These are phyloP conservation scores for Zelonia costaricensis DNA, from an alignment of 208 protist species.

Conservation along the genomic window DNA sequence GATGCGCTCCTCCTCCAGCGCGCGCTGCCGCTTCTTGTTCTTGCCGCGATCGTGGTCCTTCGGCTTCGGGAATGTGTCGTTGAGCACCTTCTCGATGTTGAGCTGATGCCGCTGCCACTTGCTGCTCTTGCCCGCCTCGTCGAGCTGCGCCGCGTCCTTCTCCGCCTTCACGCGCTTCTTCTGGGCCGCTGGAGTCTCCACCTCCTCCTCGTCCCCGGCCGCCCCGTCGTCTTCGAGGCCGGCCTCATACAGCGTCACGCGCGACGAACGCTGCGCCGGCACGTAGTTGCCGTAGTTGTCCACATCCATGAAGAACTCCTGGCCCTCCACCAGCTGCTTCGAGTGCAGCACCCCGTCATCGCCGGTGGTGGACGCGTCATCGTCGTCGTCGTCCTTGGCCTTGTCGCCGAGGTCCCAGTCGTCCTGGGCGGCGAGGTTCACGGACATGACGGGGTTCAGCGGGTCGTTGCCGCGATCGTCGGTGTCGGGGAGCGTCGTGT, in stretches of 20 bases:
- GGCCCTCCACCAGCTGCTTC: slow-evolving; percentile 70
- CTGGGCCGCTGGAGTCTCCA: slow-evolving; percentile 37
- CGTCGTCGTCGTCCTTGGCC: slow-evolving; percentile 5
- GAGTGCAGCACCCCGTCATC: slow-evolving; percentile 30
- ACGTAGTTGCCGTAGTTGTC: slow-evolving; percentile 92
- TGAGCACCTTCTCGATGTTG: slow-evolving; percentile 83
- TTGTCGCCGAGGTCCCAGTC: slow-evolving; percentile 78
- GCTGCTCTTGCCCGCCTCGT: slow-evolving; percentile 37
- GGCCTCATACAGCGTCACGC: slow-evolving; percentile 77
- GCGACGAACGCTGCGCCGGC: slow-evolving; percentile 57
- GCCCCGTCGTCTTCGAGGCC: slow-evolving; percentile 50
- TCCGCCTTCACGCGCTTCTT: slow-evolving; percentile 35
- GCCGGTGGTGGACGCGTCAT: slow-evolving; percentile 15
- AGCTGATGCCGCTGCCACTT: slow-evolving; percentile 85
- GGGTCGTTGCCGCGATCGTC: slow-evolving; percentile 66
- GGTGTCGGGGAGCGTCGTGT: slow-evolving; percentile 41
- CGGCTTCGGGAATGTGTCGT: slow-evolving; percentile 82
- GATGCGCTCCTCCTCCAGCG: slow-evolving; percentile 79
- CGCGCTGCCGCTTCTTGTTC: slow-evolving; percentile 44
- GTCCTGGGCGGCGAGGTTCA: slow-evolving; percentile 77
- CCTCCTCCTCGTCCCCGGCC: slow-evolving; percentile 28
- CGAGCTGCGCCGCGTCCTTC: slow-evolving; percentile 41
- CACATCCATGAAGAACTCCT: slow-evolving; percentile 84
- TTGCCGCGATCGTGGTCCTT: slow-evolving; percentile 35
- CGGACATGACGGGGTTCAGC: slow-evolving; percentile 78